Evolutionary conservation across 805 yeast genomes (phyloP).

Genomic region (Wilhelminamyces savonicus): DNA sequence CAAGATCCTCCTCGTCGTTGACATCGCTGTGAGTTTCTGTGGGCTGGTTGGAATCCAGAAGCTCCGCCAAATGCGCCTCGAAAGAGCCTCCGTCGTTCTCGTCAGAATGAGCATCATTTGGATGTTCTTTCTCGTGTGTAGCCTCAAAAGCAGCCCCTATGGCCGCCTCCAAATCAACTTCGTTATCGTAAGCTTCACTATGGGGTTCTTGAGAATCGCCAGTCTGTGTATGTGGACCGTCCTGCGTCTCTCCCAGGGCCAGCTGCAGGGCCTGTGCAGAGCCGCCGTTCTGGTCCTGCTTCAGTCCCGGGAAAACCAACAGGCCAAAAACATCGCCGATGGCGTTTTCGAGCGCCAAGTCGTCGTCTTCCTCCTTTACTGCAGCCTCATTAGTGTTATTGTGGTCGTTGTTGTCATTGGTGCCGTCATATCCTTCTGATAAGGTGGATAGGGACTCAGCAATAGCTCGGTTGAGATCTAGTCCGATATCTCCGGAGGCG

Average conservation of each 20-base stretch:
- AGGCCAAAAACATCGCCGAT: constrained; percentile 34
- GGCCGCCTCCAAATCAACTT: constrained; percentile 11
- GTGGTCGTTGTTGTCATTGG: no score
- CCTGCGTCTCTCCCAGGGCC: constrained; percentile 1
- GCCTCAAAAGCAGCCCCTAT: constrained; percentile 8
- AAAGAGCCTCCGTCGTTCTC: no score
- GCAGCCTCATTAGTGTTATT: no score
- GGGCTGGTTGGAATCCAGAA: background rate
- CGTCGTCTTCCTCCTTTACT: no score
- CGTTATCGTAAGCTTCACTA: constrained; percentile 4
- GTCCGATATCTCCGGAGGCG: no score
- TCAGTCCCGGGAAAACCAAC: no score
- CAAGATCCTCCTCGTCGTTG: background rate
- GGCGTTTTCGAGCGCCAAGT: constrained; percentile 16
- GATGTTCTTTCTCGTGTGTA: background rate
- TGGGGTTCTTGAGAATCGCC: constrained; percentile 1
- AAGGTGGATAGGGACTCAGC: no score
- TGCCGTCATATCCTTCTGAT: no score
- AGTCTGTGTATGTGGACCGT: constrained; percentile 1
- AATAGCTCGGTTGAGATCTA: no score
- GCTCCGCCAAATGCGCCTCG: no score
- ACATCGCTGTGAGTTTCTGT: background rate
- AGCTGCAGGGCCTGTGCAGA: constrained; percentile 1
- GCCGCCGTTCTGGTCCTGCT: background rate
- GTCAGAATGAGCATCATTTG: background rate